Percentiles rank a stretch among this genome's conserved stretches.
Conservation (phyloP, 345 rosid species). For the Arabidopsis suecica region DNA sequence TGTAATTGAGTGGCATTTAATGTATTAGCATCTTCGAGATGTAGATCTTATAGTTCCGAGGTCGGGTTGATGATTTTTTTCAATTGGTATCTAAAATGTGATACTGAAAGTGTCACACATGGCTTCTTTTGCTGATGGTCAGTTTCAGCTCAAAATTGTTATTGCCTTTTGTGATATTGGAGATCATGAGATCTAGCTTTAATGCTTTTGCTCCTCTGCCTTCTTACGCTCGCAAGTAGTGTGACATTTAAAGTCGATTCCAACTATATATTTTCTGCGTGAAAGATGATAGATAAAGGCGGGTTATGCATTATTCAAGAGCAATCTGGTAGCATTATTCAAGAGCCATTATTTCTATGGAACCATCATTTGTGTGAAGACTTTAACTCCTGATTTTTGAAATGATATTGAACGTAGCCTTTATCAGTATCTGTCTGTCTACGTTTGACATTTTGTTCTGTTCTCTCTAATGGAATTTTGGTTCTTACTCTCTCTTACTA, state of each 20-base stretch:
- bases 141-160: slow-evolving; percentile 4
- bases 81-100: neutral
- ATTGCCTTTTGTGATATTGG: slow-evolving; percentile 6
- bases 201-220: slow-evolving; percentile 10
- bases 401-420: neutral
- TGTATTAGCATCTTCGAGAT: neutral
- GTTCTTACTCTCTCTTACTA: neutral
- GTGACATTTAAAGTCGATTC: neutral
- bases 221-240: neutral
- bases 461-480: neutral
- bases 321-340: neutral
- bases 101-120: neutral
- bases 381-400: slow-evolving; percentile 2
- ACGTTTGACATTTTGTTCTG: slow-evolving; percentile 1
- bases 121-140: neutral
- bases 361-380: neutral
- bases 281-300: neutral
- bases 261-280: slow-evolving; percentile 7
- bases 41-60: neutral
- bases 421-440: neutral
- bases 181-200: slow-evolving; percentile 12
- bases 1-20: neutral
- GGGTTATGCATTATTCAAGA: neutral
- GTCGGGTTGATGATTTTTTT: neutral
- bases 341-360: neutral